These are phyloP conservation scores for Hyaloscypha hepaticicola DNA, from an alignment of 495 filamentous ascomycete genomes.

Conservation along the genomic window DNA sequence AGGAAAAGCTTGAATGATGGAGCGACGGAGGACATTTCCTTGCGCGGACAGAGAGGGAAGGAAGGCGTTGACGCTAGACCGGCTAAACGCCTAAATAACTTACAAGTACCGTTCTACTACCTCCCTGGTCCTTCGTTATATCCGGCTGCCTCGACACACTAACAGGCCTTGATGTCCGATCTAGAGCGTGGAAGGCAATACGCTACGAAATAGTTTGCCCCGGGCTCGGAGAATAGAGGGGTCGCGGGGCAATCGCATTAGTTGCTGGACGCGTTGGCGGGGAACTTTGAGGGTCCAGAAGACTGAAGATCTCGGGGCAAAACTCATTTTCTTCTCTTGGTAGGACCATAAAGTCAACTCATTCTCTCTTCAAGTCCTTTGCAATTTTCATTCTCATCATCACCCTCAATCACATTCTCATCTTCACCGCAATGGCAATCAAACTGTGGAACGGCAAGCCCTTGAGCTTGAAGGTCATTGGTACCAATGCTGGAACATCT, in stretches of 20 bases:
- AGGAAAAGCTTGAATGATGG: neutral
- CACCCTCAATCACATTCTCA: neutral
- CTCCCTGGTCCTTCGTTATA: neutral
- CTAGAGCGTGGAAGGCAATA: neutral
- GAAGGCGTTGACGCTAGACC: neutral
- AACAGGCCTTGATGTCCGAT: too few species aligned
- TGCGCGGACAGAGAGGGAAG: neutral
- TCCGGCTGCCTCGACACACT: too few species aligned
- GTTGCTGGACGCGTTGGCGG: neutral
- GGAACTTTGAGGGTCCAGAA: neutral
- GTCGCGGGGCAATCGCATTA: neutral
- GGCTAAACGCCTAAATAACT: neutral
- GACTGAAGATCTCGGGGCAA: neutral
- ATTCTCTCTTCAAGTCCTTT: neutral
- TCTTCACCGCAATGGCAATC: neutral
- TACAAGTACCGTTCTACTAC: neutral
- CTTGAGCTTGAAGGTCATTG: conserved; percentile 26
- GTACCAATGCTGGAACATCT: conserved; percentile 35
- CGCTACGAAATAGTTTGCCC: neutral
- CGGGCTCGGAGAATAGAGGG: neutral
- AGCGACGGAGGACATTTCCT: too few species aligned
- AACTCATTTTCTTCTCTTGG: neutral
- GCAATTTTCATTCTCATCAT: neutral
- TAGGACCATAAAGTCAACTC: neutral
- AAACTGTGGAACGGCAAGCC: conserved; percentile 21